Conservation (phyloP, 2,329 filamentous ascomycete species). For the Cyclaneusma minus region DNA sequence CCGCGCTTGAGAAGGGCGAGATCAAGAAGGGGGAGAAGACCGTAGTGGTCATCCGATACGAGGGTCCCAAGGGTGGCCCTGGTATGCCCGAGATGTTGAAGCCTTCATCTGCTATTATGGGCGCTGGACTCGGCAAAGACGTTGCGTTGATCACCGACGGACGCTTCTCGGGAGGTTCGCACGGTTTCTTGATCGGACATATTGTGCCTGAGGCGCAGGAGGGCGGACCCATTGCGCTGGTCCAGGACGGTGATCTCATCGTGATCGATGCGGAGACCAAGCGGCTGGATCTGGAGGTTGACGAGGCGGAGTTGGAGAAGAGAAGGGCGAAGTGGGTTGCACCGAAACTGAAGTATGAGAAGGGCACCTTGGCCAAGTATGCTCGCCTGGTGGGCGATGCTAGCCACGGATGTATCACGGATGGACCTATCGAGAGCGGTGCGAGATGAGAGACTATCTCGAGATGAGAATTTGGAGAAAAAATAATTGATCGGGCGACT, state of each 20-base stretch:
- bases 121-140: slow-evolving; percentile 52
- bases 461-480: too few relatives aligned
- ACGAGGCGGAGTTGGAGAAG: slow-evolving; percentile 31
- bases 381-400: slow-evolving; percentile 36
- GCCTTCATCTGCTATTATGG: slow-evolving; percentile 58
- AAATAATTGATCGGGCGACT: too few relatives aligned
- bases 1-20: slow-evolving; percentile 48
- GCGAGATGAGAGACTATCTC: too few relatives aligned
- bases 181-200: slow-evolving; percentile 47
- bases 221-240: slow-evolving; percentile 42
- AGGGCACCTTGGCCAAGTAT: slow-evolving; percentile 45
- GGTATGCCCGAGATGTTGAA: slow-evolving; percentile 66
- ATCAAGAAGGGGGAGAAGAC: slow-evolving; percentile 65
- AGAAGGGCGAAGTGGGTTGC: slow-evolving; percentile 33
- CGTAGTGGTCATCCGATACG: slow-evolving; percentile 61
- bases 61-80: slow-evolving; percentile 57
- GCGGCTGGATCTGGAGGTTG: slow-evolving; percentile 33
- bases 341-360: slow-evolving; percentile 38
- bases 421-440: too few relatives aligned
- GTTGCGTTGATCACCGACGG: slow-evolving; percentile 61
- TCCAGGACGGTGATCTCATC: slow-evolving; percentile 40
- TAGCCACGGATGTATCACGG: slow-evolving; percentile 42
- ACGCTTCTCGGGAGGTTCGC: slow-evolving; percentile 40
- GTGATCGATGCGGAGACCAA: slow-evolving; percentile 42
- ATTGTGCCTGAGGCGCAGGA: slow-evolving; percentile 45